Evolutionary conservation across 208 protist genomes (phyloP).

Genomic region (Trypanosoma mega): DNA sequence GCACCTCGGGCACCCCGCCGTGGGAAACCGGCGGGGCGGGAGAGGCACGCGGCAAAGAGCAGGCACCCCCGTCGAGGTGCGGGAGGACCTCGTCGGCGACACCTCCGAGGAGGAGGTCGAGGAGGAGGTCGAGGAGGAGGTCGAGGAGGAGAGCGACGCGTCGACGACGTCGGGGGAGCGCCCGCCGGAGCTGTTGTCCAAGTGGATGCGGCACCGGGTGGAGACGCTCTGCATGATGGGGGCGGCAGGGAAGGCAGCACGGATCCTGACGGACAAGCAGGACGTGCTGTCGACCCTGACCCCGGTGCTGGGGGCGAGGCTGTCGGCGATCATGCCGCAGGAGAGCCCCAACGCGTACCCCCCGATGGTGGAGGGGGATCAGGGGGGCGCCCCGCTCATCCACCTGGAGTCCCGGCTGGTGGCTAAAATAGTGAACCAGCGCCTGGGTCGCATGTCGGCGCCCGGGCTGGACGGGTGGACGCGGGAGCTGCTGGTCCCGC

Average conservation of each 20-base stretch:
- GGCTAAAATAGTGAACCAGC: not conserved
- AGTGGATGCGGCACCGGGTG: conserved; percentile 6
- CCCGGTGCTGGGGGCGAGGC: not conserved
- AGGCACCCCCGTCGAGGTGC: not conserved
- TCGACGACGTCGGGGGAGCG: too few species aligned
- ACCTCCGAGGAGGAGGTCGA: not conserved
- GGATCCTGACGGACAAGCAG: conserved; percentile 10
- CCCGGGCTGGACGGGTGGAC: conserved; percentile 34
- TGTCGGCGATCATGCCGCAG: conserved; percentile 15
- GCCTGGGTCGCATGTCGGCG: conserved; percentile 18
- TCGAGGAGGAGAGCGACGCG: not conserved
- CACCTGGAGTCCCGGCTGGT: conserved; percentile 11
- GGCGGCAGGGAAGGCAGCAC: conserved; percentile 21
- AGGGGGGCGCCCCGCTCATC: too few species aligned
- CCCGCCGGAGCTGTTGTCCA: too few species aligned
- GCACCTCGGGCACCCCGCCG: conserved; percentile 5
- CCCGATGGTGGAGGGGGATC: not conserved
- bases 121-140: not conserved
- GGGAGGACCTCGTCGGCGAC: not conserved
- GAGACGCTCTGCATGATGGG: conserved; percentile 13
- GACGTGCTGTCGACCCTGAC: not conserved
- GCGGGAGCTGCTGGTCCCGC: conserved; percentile 20
- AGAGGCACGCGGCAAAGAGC: not conserved
- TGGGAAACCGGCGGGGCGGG: not conserved
- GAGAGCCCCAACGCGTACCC: not conserved